phyloP scores from a whole-genome alignment of 768 basidiomycete genomes.

The Phanerochaete sordida region DNA sequence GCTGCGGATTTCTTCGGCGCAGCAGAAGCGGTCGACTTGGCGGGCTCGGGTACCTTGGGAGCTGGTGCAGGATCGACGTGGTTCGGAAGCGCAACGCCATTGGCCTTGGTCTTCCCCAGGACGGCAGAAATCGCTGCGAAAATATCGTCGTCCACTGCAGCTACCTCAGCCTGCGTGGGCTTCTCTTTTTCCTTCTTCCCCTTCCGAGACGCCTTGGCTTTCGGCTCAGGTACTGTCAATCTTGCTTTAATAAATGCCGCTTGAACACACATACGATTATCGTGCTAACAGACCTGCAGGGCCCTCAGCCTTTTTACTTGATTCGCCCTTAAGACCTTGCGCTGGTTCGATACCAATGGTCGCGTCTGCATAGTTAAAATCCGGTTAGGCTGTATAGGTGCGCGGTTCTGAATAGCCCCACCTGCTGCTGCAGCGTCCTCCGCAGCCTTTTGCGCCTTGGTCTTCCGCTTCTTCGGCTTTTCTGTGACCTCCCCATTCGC shows the following conservation, averaged over 20 bases:
- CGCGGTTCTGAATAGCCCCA: not conserved
- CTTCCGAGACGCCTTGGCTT: not conserved
- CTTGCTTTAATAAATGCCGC: not conserved
- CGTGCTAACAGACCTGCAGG: conserved; percentile 3
- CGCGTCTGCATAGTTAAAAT: not conserved
- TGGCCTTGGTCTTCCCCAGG: not conserved
- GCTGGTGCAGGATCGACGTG: not conserved
- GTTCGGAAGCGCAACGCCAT: not conserved
- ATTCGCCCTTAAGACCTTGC: not conserved
- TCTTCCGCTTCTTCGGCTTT: conserved; percentile 1
- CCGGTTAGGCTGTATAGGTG: too few species aligned
- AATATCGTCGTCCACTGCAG: not conserved
- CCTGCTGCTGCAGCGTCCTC: not conserved
- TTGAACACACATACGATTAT: not conserved
- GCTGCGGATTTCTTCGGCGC: not conserved
- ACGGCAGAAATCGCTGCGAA: not conserved
- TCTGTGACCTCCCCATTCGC: not conserved
- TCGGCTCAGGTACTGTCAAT: not conserved
- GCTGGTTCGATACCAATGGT: not conserved
- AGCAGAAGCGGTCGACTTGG: not conserved
- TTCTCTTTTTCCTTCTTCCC: not conserved
- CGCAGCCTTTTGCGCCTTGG: not conserved
- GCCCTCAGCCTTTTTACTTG: not conserved
- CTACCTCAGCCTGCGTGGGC: not conserved
- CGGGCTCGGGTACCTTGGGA: not conserved